Percentiles rank a stretch among this genome's conserved stretches.
Conservation (phyloP, 2,329 filamentous ascomycete species). For the Aspergillus fructus region DNA sequence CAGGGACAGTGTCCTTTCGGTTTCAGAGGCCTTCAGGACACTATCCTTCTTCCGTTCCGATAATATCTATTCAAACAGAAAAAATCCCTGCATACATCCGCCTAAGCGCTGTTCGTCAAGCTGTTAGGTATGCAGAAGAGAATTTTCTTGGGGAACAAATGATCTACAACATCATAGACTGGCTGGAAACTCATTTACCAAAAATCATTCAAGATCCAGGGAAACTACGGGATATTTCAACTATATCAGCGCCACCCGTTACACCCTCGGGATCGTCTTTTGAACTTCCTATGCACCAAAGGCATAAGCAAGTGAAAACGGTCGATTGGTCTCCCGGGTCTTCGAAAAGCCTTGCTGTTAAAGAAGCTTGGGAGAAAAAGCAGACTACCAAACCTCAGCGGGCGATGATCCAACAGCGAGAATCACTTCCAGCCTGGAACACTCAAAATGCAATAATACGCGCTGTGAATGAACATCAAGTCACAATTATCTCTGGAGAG, state of each 20-base stretch:
- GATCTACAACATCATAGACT: slow-evolving; percentile 87
- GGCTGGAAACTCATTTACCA: slow-evolving; percentile 83
- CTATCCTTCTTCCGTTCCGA: slow-evolving; percentile 69
- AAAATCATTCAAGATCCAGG: slow-evolving; percentile 82
- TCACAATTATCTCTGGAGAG: slow-evolving; percentile 95
- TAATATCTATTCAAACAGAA: slow-evolving; percentile 67
- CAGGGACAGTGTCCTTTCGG: slow-evolving; percentile 55
- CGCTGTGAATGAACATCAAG: slow-evolving; percentile 74
- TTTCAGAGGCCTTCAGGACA: slow-evolving; percentile 66
- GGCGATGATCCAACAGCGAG: slow-evolving; percentile 71
- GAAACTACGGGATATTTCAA: slow-evolving; percentile 77
- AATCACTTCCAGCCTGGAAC: slow-evolving; percentile 82
- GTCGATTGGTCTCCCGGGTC: slow-evolving; percentile 65
- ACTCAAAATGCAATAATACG: slow-evolving; percentile 73
- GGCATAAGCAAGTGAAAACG: slow-evolving; percentile 51
- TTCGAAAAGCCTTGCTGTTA: slow-evolving; percentile 57
- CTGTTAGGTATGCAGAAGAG: slow-evolving; percentile 68
- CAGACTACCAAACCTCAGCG: slow-evolving; percentile 66
- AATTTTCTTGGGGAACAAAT: slow-evolving; percentile 80
- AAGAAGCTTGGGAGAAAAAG: slow-evolving; percentile 65
- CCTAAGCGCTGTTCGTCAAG: slow-evolving; percentile 78
- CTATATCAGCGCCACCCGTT: slow-evolving; percentile 61
- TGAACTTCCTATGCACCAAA: slow-evolving; percentile 27
- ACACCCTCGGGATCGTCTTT: slow-evolving; percentile 15
- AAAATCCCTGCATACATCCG: slow-evolving; percentile 88